phyloP scores from a whole-genome alignment of 129 eudicot genomes.

The Solidago caesia region DNA sequence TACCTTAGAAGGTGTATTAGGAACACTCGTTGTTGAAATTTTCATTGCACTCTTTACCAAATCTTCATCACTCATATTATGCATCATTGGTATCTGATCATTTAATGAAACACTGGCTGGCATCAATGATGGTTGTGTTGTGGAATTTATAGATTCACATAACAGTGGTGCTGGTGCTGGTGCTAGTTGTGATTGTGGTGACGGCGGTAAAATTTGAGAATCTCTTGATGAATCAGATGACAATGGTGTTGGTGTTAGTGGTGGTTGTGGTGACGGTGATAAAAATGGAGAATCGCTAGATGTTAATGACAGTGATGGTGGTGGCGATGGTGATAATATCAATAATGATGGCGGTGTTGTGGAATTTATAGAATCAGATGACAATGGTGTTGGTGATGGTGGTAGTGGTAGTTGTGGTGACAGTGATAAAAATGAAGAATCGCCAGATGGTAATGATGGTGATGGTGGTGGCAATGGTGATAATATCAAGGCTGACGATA shows the following conservation, averaged over 20 bases:
- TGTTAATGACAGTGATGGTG: not conserved
- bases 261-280: not conserved
- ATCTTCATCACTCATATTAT: constrained; percentile 59
- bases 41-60: constrained; percentile 44
- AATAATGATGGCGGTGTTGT: too few relatives aligned
- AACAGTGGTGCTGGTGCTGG: not conserved
- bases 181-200: not conserved
- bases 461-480: not conserved
- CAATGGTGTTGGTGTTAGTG: not conserved
- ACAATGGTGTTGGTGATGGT: not conserved
- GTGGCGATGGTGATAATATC: not conserved
- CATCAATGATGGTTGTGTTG: too few relatives aligned
- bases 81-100: constrained; percentile 26
- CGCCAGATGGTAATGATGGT: not conserved
- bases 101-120: constrained; percentile 5
- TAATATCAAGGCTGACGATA: not conserved
- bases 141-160: not conserved
- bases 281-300: not conserved
- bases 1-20: constrained; percentile 27
- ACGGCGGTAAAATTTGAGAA: not conserved
- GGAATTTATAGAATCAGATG: too few relatives aligned
- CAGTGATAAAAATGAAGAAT: not conserved
- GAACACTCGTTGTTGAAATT: constrained; percentile 5
- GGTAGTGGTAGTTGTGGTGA: not conserved
- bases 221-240: not conserved